Conservation (phyloP, 2,329 filamentous ascomycete species). For the Fusarium protoensiforme region DNA sequence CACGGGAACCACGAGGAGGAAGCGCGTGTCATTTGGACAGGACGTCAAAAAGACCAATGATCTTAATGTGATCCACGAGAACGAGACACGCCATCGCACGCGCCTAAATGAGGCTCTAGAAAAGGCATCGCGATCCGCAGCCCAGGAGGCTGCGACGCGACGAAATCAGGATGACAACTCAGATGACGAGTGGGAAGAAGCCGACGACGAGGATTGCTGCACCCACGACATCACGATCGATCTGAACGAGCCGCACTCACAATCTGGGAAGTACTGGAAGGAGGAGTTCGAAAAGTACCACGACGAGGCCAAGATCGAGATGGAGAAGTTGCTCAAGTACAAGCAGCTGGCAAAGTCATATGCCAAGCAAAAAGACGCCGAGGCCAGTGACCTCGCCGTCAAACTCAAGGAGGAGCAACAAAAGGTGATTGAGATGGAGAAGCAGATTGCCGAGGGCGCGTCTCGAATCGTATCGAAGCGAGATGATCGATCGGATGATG, state of each 20-base stretch:
- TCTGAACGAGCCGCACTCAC: conserved; percentile 77
- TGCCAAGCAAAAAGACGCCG: conserved; percentile 80
- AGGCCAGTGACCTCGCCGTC: conserved; percentile 73
- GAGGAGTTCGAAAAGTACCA: conserved; percentile 80
- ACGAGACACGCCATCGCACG: conserved; percentile 50
- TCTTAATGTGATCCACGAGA: conserved; percentile 48
- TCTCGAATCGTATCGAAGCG: conserved; percentile 60
- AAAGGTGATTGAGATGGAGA: conserved; percentile 73
- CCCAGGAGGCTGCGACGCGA: conserved; percentile 10
- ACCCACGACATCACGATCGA: conserved; percentile 76
- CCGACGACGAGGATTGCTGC: conserved; percentile 54
- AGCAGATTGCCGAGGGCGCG: conserved; percentile 69
- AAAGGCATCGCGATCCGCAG: conserved; percentile 33
- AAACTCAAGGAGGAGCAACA: conserved; percentile 76
- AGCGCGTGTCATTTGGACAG: conserved; percentile 73
- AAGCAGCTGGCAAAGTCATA: conserved; percentile 84
- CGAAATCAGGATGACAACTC: conserved; percentile 36
- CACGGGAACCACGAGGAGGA: conserved; percentile 68
- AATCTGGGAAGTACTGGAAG: conserved; percentile 85
- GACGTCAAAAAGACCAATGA: conserved; percentile 60
- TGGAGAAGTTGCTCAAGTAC: conserved; percentile 82
- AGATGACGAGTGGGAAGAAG: conserved; percentile 66
- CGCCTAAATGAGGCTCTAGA: conserved; percentile 60
- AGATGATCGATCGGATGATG: conserved; percentile 50
- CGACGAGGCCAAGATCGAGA: conserved; percentile 76